Base-by-base conservation (phyloP, 2,329 filamentous ascomycete species). In the Fusarium verrucosum region DNA sequence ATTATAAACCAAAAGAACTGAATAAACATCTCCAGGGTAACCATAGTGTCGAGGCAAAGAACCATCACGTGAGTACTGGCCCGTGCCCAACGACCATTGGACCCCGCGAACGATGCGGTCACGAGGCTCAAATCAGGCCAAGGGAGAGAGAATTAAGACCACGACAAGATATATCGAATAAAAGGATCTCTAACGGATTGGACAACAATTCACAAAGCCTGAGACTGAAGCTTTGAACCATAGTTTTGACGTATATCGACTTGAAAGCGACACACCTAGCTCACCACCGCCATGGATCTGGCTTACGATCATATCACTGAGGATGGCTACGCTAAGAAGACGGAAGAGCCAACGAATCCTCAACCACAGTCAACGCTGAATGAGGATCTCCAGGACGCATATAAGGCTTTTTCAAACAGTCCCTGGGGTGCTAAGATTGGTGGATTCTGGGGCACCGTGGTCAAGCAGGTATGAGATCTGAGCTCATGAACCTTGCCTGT, bases 281-380 rank as follows among this genome's bases (percentile, higher is more conserved):
- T 47, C 45, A 44, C 41, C 45, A 44, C 41, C 62, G 50, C 66
- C 66, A 98, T 99, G 95, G 95, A 99, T 86, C 84, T 96, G 74
- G 94, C 94, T 40, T 99, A 98, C 85, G 95, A 99, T 75, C 93
- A 97, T 78, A 96, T 98, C 72, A 89, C 92, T 75, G 92, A 97
- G 81, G 89, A 95, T 76, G 85, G 87, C 47, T 85, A 92, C 62
- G 82, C 86, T 35, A 85, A 87, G 70, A 71, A 72, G 58, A 66
- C 62, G 20, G 82, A 88, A 62, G 80, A 83, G 65, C 52, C 72
- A 33, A 79, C 80, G 38, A 78, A 80, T 38, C 76, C 81, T 44
- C 74, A 79, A 50, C 71, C 77, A 46, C 78, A 82, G 66, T 76
- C 79, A 53, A 86, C 89, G 49, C 85, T 99, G 69, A 96, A 96